A percentile compares a stretch with the other conserved stretches of the same genome.
Conservation (phyloP, 2,329 filamentous ascomycete genomes). For the Cadophora sp. region DNA sequence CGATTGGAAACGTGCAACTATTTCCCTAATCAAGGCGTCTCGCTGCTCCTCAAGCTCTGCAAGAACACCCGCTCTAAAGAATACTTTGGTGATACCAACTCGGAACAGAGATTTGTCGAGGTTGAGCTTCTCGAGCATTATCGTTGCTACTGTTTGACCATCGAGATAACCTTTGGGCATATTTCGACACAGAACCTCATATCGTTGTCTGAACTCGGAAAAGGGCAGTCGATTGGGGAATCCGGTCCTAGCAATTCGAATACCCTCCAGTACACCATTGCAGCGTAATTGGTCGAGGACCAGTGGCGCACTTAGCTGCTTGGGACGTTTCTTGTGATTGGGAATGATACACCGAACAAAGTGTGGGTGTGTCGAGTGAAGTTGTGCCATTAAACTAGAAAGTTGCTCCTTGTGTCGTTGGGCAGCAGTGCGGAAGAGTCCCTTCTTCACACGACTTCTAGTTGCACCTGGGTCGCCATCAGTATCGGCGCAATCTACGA, state of each 20-base stretch:
- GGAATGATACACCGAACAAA: constrained; percentile 98
- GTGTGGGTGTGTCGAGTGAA: constrained; percentile 96
- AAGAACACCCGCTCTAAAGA: constrained; percentile 94
- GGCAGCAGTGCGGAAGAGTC: constrained; percentile 93
- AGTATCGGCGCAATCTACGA: constrained; percentile 83
- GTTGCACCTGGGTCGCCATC: constrained; percentile 76
- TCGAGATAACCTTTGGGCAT: constrained; percentile 93
- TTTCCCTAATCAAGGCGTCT: constrained; percentile 89
- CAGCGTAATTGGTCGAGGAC: constrained; percentile 97
- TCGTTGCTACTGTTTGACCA: constrained; percentile 81
- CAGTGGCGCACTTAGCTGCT: constrained; percentile 89
- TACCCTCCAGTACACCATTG: constrained; percentile 99
- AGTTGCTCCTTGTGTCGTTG: constrained; percentile 98
- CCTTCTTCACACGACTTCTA: constrained; percentile 90
- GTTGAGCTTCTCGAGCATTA: constrained; percentile 89
- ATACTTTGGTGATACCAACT: constrained; percentile 95
- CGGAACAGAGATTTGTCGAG: constrained; percentile 88
- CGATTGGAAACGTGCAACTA: constrained; percentile 93
- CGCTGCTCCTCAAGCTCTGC: constrained; percentile 97
- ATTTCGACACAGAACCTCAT: constrained; percentile 88
- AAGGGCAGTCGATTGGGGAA: constrained; percentile 95
- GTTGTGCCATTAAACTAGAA: constrained; percentile 92
- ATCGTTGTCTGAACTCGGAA: constrained; percentile 91
- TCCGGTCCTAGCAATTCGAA: constrained; percentile 93
- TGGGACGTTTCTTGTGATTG: constrained; percentile 96